phyloP scores from a whole-genome alignment of 768 basidiomycete genomes.

The Roridomyces roridus region DNA sequence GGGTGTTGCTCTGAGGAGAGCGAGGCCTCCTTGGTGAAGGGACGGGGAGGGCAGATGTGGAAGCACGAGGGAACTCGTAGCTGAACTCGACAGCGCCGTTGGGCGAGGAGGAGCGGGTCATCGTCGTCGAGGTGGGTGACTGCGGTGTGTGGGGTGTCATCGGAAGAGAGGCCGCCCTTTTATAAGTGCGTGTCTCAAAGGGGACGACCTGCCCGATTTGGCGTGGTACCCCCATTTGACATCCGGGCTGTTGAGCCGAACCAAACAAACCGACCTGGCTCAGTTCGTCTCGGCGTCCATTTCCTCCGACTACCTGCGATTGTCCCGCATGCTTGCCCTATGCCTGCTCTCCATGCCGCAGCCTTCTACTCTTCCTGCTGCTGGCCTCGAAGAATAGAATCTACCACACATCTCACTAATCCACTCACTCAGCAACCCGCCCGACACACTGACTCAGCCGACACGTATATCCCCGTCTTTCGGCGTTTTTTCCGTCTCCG shows the following conservation, averaged over 20 bases:
- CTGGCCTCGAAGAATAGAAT: too few relatives aligned
- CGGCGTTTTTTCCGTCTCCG: too few relatives aligned
- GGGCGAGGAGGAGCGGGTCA: conserved; percentile 15
- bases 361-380: too few relatives aligned
- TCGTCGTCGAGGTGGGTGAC: not conserved
- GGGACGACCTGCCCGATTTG: not conserved
- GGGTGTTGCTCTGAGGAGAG: not conserved
- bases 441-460: too few relatives aligned
- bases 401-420: too few relatives aligned
- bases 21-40: not conserved
- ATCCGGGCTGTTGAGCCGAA: not conserved
- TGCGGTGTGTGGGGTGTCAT: not conserved
- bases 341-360: too few relatives aligned
- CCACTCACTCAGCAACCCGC: too few relatives aligned
- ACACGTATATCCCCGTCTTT: too few relatives aligned
- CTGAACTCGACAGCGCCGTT: conserved; percentile 19
- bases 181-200: not conserved
- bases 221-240: not conserved
- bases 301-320: not conserved
- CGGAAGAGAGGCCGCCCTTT: not conserved
- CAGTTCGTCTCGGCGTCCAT: not conserved
- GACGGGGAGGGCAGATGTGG: not conserved
- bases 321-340: too few relatives aligned
- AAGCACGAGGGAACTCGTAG: conserved; percentile 25
- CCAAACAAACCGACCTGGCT: not conserved